These are phyloP conservation scores for Beauveria sp. DNA, from an alignment of 2,329 filamentous ascomycete genomes.

Conservation along the genomic window DNA sequence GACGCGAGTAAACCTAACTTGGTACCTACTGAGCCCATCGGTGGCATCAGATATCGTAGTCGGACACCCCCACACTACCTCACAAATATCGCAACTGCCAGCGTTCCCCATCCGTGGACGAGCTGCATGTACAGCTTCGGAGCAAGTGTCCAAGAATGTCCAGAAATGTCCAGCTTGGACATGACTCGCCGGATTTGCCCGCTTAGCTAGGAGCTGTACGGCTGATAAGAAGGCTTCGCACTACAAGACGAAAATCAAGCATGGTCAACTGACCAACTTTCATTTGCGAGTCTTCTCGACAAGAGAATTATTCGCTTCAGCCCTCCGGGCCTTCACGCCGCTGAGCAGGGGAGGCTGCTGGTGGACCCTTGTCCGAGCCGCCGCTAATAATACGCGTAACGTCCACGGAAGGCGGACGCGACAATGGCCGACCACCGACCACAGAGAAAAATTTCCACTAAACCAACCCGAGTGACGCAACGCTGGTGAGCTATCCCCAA, in stretches of 20 bases:
- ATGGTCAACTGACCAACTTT: conserved; percentile 1
- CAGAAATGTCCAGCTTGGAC: background rate
- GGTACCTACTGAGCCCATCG: background rate
- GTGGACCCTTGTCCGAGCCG: background rate
- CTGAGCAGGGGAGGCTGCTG: background rate
- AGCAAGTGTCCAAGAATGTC: background rate
- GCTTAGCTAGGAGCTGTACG: background rate
- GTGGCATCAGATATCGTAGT: background rate
- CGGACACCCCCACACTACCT: background rate
- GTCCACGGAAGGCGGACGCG: background rate
- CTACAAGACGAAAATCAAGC: background rate
- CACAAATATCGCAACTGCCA: conserved; percentile 2
- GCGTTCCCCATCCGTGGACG: background rate
- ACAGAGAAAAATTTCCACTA: background rate
- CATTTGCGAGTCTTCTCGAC: background rate
- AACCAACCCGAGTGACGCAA: too few species aligned
- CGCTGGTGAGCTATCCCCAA: too few species aligned
- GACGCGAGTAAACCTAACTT: background rate
- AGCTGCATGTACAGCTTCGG: background rate
- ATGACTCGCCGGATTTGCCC: conserved; percentile 2
- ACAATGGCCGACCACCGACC: background rate
- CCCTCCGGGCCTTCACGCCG: background rate
- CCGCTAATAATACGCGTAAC: background rate
- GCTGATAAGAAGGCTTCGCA: background rate
- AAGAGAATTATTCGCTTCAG: conserved; percentile 2